Percentiles rank a stretch among this genome's conserved stretches.
Conservation (phyloP, 2,329 filamentous ascomycete genomes). For the Nigrospora oryzae region DNA sequence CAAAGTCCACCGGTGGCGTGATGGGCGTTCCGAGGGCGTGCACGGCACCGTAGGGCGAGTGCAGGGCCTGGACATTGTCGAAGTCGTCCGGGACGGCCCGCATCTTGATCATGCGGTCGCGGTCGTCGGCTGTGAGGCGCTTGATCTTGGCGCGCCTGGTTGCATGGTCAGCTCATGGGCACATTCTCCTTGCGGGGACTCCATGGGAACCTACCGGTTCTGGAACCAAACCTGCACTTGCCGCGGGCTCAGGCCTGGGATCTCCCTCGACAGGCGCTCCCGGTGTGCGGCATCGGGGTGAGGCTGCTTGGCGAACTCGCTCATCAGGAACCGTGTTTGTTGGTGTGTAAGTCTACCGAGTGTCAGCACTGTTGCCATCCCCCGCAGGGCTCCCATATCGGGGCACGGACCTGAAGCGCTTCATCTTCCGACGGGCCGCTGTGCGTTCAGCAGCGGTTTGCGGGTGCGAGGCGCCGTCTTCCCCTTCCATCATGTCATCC, state of each 20-base stretch:
- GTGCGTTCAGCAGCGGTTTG: constrained; percentile 51
- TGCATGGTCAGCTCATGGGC: constrained; percentile 10
- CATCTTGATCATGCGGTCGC: constrained; percentile 65
- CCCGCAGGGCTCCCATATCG: constrained; percentile 6
- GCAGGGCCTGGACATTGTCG: constrained; percentile 60
- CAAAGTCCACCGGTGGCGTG: constrained; percentile 39
- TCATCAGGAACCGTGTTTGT: constrained; percentile 96
- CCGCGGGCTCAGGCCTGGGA: constrained; percentile 81
- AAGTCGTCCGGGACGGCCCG: constrained; percentile 63
- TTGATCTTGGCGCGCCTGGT: constrained; percentile 62
- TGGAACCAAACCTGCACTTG: constrained; percentile 99
- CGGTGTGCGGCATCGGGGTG: constrained; percentile 89
- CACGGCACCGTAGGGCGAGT: constrained; percentile 58
- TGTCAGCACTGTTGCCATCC: constrained; percentile 22
- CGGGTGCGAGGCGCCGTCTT: constrained; percentile 28
- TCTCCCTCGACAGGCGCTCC: constrained; percentile 79
- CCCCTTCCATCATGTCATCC: constrained; percentile 42
- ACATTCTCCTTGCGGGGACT: background rate
- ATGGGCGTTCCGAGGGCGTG: constrained; percentile 41
- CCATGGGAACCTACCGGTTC: constrained; percentile 60
- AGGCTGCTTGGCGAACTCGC: constrained; percentile 89
- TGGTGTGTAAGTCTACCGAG: constrained; percentile 74
- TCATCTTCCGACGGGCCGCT: constrained; percentile 54
- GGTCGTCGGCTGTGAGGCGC: constrained; percentile 60
- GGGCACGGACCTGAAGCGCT: constrained; percentile 59